Percentiles rank a stretch among this genome's conserved stretches.
Conservation (phyloP, 495 filamentous ascomycete genomes). For the Neurospora sp. region DNA sequence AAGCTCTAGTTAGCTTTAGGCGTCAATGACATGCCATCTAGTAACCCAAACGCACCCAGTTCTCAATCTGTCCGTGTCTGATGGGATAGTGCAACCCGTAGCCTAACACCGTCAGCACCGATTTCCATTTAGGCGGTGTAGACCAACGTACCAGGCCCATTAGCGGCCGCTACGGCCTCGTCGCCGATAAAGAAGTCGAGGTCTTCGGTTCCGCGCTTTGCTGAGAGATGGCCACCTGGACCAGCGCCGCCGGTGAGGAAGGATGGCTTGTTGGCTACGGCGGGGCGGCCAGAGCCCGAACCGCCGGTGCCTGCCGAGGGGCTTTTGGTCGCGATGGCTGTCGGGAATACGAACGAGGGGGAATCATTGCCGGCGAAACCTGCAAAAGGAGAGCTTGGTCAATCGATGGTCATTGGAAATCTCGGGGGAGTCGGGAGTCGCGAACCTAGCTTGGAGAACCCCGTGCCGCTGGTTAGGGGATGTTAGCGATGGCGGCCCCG, state of each 20-base stretch:
- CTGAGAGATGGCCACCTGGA: slow-evolving; percentile 65
- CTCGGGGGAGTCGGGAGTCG: neutral
- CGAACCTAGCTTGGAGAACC: slow-evolving; percentile 94
- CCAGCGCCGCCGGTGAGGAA: slow-evolving; percentile 91
- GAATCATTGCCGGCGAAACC: slow-evolving; percentile 99
- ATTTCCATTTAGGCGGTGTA: neutral
- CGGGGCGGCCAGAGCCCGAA: slow-evolving; percentile 75
- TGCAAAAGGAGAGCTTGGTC: slow-evolving; percentile 25
- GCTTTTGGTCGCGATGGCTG: slow-evolving; percentile 93
- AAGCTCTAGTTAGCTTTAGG: slow-evolving; percentile 13
- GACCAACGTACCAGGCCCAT: slow-evolving; percentile 58
- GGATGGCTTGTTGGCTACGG: slow-evolving; percentile 86
- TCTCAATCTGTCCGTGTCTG: slow-evolving; percentile 94
- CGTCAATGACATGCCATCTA: neutral
- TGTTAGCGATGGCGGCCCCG: slow-evolving; percentile 15
- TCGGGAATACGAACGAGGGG: slow-evolving; percentile 97
- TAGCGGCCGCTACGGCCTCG: slow-evolving; percentile 76
- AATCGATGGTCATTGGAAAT: neutral
- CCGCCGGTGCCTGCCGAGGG: slow-evolving; percentile 55
- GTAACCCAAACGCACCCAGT: slow-evolving; percentile 58
- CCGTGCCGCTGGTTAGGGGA: slow-evolving; percentile 68
- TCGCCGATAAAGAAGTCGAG: slow-evolving; percentile 98
- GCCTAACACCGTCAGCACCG: slow-evolving; percentile 39
- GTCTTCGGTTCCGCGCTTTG: slow-evolving; percentile 93
- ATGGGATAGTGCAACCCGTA: slow-evolving; percentile 97